Percentiles rank a stretch among this genome's conserved stretches.
Evolutionary conservation across 441 rosid species (phyloP).

Genomic region (Croton laevigatus): DNA sequence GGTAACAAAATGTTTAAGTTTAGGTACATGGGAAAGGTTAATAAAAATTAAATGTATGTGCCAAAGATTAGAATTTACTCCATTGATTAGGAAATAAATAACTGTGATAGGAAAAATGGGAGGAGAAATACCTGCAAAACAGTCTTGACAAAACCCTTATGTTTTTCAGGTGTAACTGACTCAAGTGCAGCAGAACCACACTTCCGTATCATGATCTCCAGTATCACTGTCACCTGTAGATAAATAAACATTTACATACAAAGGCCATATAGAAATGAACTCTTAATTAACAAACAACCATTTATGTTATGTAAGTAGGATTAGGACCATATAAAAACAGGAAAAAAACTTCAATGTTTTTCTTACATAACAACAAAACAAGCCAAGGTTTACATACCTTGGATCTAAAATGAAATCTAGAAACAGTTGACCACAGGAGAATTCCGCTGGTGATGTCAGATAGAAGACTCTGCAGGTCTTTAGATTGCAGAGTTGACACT

Average conservation of each 20-base stretch:
- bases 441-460: slow-evolving; percentile 51
- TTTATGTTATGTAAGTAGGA: neutral
- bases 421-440: slow-evolving; percentile 80
- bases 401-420: slow-evolving; percentile 82
- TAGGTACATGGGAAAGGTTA: neutral
- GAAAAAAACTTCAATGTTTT: neutral
- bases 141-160: slow-evolving; percentile 61
- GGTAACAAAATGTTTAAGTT: neutral
- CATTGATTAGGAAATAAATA: neutral
- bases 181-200: slow-evolving; percentile 76
- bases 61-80: neutral
- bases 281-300: too few species aligned
- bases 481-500: slow-evolving; percentile 62
- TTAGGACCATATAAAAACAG: neutral
- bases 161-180: slow-evolving; percentile 61
- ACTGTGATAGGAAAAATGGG: neutral
- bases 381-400: slow-evolving; percentile 42
- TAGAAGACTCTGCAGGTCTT: slow-evolving; percentile 64
- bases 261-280: slow-evolving; percentile 14
- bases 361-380: neutral
- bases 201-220: slow-evolving; percentile 81
- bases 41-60: slow-evolving; percentile 3
- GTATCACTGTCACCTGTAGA: slow-evolving; percentile 70
- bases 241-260: slow-evolving; percentile 11
- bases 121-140: slow-evolving; percentile 57